Percentiles rank a stretch among this genome's conserved stretches.
Evolutionary conservation across 768 basidiomycete genomes (phyloP).

Genomic region (Lactarius evosmus): DNA sequence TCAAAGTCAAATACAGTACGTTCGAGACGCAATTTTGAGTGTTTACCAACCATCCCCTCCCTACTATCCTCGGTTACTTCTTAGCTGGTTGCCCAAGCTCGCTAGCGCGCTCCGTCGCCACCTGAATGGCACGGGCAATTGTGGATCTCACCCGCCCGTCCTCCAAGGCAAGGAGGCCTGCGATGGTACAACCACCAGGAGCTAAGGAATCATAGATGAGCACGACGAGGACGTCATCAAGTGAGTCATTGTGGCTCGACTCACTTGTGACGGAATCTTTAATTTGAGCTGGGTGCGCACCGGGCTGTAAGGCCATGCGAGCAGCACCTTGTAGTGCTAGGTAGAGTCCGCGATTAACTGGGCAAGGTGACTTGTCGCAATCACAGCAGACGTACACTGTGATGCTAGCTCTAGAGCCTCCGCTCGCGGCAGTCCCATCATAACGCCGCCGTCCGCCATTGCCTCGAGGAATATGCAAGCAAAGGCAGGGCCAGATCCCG

Average conservation of each 20-base stretch:
- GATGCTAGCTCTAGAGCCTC: slow-evolving; percentile 95
- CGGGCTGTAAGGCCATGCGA: slow-evolving; percentile 86
- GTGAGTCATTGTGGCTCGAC: slow-evolving; percentile 32
- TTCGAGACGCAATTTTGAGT: not conserved
- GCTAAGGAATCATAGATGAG: slow-evolving; percentile 45
- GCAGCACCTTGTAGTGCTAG: slow-evolving; percentile 94
- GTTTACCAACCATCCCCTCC: not conserved
- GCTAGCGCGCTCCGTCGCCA: slow-evolving; percentile 86
- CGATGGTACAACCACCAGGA: slow-evolving; percentile 97
- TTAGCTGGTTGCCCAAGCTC: slow-evolving; percentile 72
- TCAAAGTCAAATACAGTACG: slow-evolving; percentile 4
- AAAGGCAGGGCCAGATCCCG: slow-evolving; percentile 95
- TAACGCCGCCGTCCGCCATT: slow-evolving; percentile 98
- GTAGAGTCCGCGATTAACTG: too few species aligned
- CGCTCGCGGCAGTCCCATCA: slow-evolving; percentile 96
- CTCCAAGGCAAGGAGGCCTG: slow-evolving; percentile 91
- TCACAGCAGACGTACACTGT: slow-evolving; percentile 62
- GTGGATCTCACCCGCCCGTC: slow-evolving; percentile 92
- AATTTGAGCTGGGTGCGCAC: slow-evolving; percentile 91
- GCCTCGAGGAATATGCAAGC: slow-evolving; percentile 96
- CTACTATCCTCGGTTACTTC: slow-evolving; percentile 35
- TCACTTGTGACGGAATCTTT: slow-evolving; percentile 96
- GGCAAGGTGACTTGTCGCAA: not conserved
- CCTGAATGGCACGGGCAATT: slow-evolving; percentile 91
- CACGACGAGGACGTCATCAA: slow-evolving; percentile 5